Conservation (phyloP, 1,284 basidiomycete genomes). For the Lentinula novae-zelandiae region DNA sequence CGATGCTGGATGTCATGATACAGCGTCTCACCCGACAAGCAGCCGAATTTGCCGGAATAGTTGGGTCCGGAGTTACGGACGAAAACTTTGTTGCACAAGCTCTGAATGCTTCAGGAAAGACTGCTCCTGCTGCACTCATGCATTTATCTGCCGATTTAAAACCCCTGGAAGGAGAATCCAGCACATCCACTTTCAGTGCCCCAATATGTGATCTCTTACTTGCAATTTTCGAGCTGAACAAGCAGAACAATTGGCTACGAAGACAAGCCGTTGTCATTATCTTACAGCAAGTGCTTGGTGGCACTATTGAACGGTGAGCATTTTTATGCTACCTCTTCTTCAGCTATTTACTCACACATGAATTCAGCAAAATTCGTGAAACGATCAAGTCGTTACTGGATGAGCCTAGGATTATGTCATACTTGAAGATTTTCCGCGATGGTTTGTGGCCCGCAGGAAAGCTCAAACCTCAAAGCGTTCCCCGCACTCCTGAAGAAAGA, state of each 20-base stretch:
- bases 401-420: conserved; percentile 64
- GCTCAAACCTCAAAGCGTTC: conserved; percentile 53
- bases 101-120: conserved; percentile 63
- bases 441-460: conserved; percentile 82
- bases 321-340: not conserved
- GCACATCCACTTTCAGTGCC: conserved; percentile 82
- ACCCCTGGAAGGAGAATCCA: conserved; percentile 81
- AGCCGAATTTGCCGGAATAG: conserved; percentile 81
- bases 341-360: not conserved
- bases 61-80: conserved; percentile 75
- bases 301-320: conserved; percentile 87
- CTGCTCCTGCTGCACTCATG: conserved; percentile 58
- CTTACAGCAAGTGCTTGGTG: conserved; percentile 91
- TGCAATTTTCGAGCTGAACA: conserved; percentile 91
- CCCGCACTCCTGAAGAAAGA: conserved; percentile 81
- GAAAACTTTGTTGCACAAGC: conserved; percentile 82
- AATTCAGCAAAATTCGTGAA: conserved; percentile 80
- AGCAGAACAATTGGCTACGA: conserved; percentile 93
- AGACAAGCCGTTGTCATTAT: conserved; percentile 97
- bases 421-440: conserved; percentile 66
- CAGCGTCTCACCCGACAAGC: conserved; percentile 85
- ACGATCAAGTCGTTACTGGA: conserved; percentile 61
- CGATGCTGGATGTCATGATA: conserved; percentile 93
- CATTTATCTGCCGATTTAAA: conserved; percentile 72
- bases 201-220: conserved; percentile 94